Base-by-base conservation (phyloP, 2,329 filamentous ascomycete species). In the Lachnellula occidentalis region DNA sequence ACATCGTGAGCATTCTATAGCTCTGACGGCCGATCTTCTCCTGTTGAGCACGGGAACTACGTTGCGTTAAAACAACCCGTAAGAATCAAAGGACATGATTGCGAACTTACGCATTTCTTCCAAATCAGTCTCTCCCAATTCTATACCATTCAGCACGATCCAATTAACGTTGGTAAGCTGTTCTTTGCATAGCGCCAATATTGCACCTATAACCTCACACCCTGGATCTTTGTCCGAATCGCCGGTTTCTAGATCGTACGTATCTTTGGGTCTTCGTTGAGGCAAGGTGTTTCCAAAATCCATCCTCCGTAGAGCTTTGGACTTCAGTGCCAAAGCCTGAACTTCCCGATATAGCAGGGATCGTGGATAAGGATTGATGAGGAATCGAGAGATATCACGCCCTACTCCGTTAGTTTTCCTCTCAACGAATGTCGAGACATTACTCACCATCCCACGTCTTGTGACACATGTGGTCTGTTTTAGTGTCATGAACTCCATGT, bases 121-220 rank as follows among this genome's bases (percentile, higher is more conserved):
- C 51, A 88, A 72, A 69, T 89, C 86, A 0, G 82, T 82, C 51
- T 89, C 86, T 41, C 83, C 84, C n/a, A 89, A 76, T 56, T 81
- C 78, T 57, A 88, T 85, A 12, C 83, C 83, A 57, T 83, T 88
- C 55, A 89, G 70, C 21, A 81, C 76, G 51, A 89, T 79, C 85
- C 86, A 89, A 66, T 87, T 83, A 17, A 88, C 81, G 62, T 83
- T 86, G 0, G 86, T 88, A 22, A 83, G 75, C 61, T 86, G 80
- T 57, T 81, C 78, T 58, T 82, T 82, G 69, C 83, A 87, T 5
- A 88, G 72, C 1, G 85, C 83, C 61, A 86, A 83, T 5, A 89
- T 73, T 2, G 85, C 86, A 66, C 87, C 84, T 17, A 86, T 81
- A 48, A 89, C 83, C 41, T 83, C 85, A 64, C 84, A 87, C 1